These are phyloP conservation scores for Fonsecaea multimorphosa DNA, from an alignment of 2,329 filamentous ascomycete genomes.

Conservation along the genomic window DNA sequence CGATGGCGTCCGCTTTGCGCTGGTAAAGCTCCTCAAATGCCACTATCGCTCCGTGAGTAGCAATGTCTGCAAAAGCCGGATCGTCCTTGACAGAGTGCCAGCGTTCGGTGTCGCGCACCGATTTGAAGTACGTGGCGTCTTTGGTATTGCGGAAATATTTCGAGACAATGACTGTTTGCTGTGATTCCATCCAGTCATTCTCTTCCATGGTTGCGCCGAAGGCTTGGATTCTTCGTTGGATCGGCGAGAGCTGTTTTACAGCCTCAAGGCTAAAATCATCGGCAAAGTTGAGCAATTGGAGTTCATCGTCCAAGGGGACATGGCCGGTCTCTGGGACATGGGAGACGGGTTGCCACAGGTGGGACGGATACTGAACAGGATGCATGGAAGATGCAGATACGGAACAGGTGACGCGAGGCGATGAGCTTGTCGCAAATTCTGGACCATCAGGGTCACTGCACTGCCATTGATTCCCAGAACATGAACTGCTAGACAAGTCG, in stretches of 20 bases:
- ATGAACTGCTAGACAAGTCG: background rate
- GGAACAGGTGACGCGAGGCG: background rate
- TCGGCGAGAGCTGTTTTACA: background rate
- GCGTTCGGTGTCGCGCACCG: conserved; percentile 15
- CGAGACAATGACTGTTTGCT: conserved; percentile 16
- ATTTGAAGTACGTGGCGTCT: conserved; percentile 10
- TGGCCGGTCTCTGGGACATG: background rate
- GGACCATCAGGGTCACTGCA: background rate
- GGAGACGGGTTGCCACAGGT: background rate
- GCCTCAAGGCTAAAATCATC: background rate
- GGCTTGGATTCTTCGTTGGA: conserved; percentile 24
- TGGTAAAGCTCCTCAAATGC: conserved; percentile 20
- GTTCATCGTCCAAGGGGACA: background rate
- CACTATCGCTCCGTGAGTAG: background rate
- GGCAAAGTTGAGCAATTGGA: conserved; percentile 13
- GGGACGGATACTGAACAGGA: background rate
- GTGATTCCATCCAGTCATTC: conserved; percentile 13
- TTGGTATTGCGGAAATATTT: conserved; percentile 19
- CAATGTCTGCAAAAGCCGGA: conserved; percentile 22
- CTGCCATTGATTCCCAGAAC: background rate
- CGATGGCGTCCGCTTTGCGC: background rate
- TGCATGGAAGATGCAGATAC: too few relatives aligned
- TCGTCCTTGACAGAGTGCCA: conserved; percentile 16
- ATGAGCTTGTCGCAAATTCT: background rate
- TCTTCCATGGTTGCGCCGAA: conserved; percentile 15